phyloP scores from a whole-genome alignment of 2,329 filamentous ascomycete genomes.

The Phoma sp. region DNA sequence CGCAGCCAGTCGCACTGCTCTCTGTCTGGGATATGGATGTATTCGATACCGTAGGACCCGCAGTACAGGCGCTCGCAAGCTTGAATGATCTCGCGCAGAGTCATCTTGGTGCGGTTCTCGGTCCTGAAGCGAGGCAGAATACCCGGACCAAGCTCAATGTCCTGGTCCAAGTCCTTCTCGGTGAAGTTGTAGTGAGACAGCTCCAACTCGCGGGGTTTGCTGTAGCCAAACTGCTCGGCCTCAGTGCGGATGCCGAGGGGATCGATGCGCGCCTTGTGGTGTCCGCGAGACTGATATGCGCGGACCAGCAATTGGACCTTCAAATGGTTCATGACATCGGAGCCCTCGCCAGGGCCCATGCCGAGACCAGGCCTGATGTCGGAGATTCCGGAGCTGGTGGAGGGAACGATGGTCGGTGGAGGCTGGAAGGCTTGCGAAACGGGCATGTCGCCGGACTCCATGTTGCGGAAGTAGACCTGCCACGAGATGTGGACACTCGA shows the following conservation, averaged over 20 bases:
- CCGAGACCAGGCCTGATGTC: constrained; percentile 73
- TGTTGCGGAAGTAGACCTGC: constrained; percentile 99
- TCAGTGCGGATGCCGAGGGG: constrained; percentile 92
- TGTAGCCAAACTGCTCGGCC: constrained; percentile 81
- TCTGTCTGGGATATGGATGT: constrained; percentile 97
- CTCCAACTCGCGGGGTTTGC: constrained; percentile 88
- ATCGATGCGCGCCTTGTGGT: constrained; percentile 98
- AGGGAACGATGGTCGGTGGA: constrained; percentile 87
- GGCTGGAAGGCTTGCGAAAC: constrained; percentile 96
- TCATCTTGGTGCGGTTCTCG: constrained; percentile 92
- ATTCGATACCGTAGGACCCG: constrained; percentile 96
- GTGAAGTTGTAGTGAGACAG: constrained; percentile 95
- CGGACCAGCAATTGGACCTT: constrained; percentile 97
- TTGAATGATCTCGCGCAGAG: constrained; percentile 88
- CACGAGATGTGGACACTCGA: constrained; percentile 95
- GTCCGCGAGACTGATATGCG: constrained; percentile 96
- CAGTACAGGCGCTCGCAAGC: constrained; percentile 96
- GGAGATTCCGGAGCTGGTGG: constrained; percentile 76
- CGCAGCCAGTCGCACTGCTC: constrained; percentile 98
- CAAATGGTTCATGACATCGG: constrained; percentile 92
- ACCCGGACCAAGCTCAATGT: constrained; percentile 90
- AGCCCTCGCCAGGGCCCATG: constrained; percentile 69
- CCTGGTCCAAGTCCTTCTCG: constrained; percentile 89
- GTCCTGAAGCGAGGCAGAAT: constrained; percentile 94
- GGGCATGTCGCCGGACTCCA: constrained; percentile 98